Conservation (phyloP, 345 rosid species). For the Syzygium jambos region DNA sequence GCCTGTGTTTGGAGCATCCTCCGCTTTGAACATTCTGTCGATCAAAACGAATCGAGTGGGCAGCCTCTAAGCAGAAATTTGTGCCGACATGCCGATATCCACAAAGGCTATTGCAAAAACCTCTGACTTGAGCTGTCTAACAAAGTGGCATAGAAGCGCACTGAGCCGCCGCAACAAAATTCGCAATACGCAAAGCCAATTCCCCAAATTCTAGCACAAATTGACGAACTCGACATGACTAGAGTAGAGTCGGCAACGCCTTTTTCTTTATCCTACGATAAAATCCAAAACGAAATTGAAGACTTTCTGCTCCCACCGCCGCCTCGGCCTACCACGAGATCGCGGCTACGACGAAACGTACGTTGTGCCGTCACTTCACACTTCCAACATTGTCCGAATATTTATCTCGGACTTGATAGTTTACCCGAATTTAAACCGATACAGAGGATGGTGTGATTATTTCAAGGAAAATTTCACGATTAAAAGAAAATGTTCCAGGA, state of each 20-base stretch:
- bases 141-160: not conserved
- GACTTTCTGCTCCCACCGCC: not conserved
- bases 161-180: not conserved
- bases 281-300: not conserved
- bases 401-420: not conserved
- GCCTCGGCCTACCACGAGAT: not conserved
- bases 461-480: not conserved
- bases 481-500: not conserved
- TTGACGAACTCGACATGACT: not conserved
- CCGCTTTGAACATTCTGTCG: not conserved
- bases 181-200: not conserved
- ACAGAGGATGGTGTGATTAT: not conserved
- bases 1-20: not conserved
- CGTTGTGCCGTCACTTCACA: not conserved
- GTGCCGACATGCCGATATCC: not conserved
- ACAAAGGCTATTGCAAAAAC: not conserved
- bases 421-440: not conserved
- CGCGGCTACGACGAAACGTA: not conserved
- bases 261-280: not conserved
- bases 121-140: not conserved
- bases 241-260: not conserved
- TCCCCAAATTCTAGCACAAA: not conserved
- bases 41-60: not conserved
- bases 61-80: not conserved
- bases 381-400: not conserved